Evolutionary conservation across 805 yeast species (phyloP), one percentile per base, ranked within the genome.

Genomic region (Cyberlindnera galapagoensis): DNA sequence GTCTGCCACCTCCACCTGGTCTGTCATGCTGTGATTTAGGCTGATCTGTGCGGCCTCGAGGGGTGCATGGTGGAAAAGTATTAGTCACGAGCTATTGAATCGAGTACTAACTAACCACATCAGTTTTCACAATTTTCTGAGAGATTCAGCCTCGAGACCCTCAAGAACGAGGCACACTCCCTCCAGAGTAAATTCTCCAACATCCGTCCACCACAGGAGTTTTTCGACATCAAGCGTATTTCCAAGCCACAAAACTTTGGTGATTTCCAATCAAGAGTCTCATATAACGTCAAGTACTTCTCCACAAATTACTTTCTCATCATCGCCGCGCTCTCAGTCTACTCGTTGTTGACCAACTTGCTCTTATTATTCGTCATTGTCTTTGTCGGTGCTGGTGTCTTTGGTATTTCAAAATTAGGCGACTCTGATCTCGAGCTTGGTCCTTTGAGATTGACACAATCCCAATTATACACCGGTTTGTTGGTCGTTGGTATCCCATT

Each of bases 231-330:
- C 52, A 82, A 87, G 59, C 79, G 95, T 56, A 59, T 92, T 40
- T 82, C 95, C 22, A 87, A 86, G 57, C 99, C 99, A 14, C 76
- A 74, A 34, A 87, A 86, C 59, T 81, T 87, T 57, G 77, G 81
- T 30, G 98, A 92, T 46, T 66, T 83, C 31, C 98, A 92, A 63
- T 74, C 83, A 47, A 76, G 99, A 58, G 85, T 90, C 25, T 63
- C 80, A 27, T 92, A 75, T 69, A 92, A 92, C 61, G 63, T 92
- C 57, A 76, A 84, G 28, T 82, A 90, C 63, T 92, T 77, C 62
- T 78, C 85, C 37, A 79, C 94, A 33, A 92, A 92, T 63, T 92
- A 92, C 61, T 70, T 78, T 34, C 62, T 81, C 27, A 72, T 92
- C 32, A 75, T 88, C 33, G 71, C 76, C 9, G 57, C 79, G 35